Conservation (phyloP, 345 rosid genomes). For the Ceriops tagal region DNA sequence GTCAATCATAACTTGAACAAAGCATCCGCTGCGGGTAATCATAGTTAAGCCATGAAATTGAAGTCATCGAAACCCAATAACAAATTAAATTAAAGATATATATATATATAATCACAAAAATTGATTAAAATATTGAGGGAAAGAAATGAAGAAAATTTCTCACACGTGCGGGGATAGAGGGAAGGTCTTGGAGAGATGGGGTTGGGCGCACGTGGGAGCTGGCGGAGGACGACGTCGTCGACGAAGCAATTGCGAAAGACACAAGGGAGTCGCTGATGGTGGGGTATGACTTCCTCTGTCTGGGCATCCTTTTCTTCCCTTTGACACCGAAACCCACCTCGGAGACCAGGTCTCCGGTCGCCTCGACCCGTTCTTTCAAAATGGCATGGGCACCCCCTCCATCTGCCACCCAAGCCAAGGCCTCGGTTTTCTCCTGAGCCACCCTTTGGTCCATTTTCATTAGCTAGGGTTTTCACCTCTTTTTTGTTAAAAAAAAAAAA, state of each 20-base stretch:
- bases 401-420: constrained; percentile 54
- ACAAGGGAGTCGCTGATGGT: constrained; percentile 32
- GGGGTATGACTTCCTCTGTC: constrained; percentile 74
- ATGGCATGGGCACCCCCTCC: constrained; percentile 33
- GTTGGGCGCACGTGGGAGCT: constrained; percentile 48
- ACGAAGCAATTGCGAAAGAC: constrained; percentile 20
- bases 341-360: constrained; percentile 37
- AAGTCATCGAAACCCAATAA: neutral
- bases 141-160: constrained; percentile 16
- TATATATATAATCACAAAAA: neutral
- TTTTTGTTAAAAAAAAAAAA: constrained; percentile 2
- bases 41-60: too few species aligned
- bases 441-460: constrained; percentile 40
- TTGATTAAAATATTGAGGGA: neutral
- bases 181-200: constrained; percentile 12
- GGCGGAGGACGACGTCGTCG: constrained; percentile 11
- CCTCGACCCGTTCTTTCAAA: constrained; percentile 34
- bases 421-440: constrained; percentile 53
- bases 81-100: neutral
- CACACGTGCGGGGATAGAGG: constrained; percentile 68
- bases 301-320: constrained; percentile 82
- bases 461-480: neutral
- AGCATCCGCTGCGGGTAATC: too few species aligned
- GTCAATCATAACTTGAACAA: too few species aligned
- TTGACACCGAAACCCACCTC: constrained; percentile 52